A percentile compares a stretch with the other conserved stretches of the same genome.
phyloP scores from a whole-genome alignment of 352 stramenopile species.

The Pythium vanterpoolii region DNA sequence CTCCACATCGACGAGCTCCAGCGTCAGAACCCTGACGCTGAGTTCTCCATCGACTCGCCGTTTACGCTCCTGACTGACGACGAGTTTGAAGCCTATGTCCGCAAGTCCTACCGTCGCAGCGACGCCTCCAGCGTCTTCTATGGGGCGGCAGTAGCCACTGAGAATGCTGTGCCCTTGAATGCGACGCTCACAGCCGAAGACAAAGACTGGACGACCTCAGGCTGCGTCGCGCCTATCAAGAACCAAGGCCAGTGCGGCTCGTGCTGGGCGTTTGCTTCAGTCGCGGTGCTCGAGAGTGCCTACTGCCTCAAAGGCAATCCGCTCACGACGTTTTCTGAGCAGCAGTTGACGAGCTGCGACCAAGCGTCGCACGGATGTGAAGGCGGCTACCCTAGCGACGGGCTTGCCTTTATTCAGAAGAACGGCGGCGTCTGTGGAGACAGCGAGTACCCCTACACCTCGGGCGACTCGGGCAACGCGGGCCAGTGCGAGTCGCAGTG shows the following conservation, averaged over 20 bases:
- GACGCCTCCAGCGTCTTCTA: constrained; percentile 1
- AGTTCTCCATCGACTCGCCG: constrained; percentile 63
- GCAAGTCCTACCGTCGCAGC: constrained; percentile 32
- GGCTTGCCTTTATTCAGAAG: constrained; percentile 86
- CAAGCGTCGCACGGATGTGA: constrained; percentile 79
- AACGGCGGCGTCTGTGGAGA: constrained; percentile 76
- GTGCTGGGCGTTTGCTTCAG: constrained; percentile 96
- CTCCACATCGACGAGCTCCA: constrained; percentile 50
- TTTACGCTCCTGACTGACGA: constrained; percentile 74
- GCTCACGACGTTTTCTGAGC: constrained; percentile 88
- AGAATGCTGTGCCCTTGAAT: neutral
- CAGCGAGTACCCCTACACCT: constrained; percentile 81
- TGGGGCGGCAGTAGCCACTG: neutral
- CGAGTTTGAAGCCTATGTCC: constrained; percentile 57
- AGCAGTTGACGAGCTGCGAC: constrained; percentile 93
- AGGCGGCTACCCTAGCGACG: constrained; percentile 87
- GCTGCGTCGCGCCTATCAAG: constrained; percentile 81
- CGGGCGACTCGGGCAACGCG: constrained; percentile 32
- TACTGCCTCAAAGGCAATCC: constrained; percentile 74
- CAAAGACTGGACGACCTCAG: constrained; percentile 62
- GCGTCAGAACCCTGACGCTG: constrained; percentile 47
- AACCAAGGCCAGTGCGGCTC: constrained; percentile 95
- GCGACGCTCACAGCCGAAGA: constrained; percentile 10
- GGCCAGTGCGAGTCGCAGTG: constrained; percentile 36
- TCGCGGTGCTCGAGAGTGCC: constrained; percentile 89